phyloP scores from a whole-genome alignment of 2,329 filamentous ascomycete genomes.

The Clarireedia paspali region DNA sequence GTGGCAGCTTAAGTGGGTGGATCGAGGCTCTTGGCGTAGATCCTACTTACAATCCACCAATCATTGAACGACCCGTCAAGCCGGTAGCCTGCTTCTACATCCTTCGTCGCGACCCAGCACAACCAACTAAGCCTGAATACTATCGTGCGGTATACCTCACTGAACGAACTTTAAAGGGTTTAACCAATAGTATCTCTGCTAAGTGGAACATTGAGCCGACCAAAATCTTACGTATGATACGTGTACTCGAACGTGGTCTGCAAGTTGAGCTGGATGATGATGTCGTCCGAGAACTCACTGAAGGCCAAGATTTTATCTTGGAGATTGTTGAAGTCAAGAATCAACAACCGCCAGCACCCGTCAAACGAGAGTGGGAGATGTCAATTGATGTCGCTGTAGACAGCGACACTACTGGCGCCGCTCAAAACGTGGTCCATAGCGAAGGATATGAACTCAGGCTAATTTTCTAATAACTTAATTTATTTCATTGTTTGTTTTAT shows the following conservation, averaged over 20 bases:
- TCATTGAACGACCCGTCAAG: constrained; percentile 59
- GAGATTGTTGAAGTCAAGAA: constrained; percentile 42
- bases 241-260: constrained; percentile 65
- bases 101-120: constrained; percentile 45
- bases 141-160: constrained; percentile 82
- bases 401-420: constrained; percentile 19
- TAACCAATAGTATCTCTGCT: constrained; percentile 62
- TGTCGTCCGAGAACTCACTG: constrained; percentile 71
- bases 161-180: constrained; percentile 66
- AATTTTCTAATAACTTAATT: constrained; percentile 28
- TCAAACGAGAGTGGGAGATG: constrained; percentile 57
- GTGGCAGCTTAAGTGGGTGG: constrained; percentile 67
- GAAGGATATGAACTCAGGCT: constrained; percentile 29
- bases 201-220: constrained; percentile 77
- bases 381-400: constrained; percentile 38
- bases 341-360: constrained; percentile 26
- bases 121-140: constrained; percentile 43
- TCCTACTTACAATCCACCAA: constrained; percentile 69
- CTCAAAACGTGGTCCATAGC: constrained; percentile 20
- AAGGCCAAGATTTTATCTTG: constrained; percentile 86
- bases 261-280: constrained; percentile 88
- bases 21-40: constrained; percentile 93
- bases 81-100: constrained; percentile 85
- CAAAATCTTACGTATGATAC: constrained; percentile 63
- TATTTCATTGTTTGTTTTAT: constrained; percentile 10